Evolutionary conservation across 1,139 yeast species (phyloP), one percentile per base, ranked within the genome.

Genomic region (Geotrichum siamense): DNA sequence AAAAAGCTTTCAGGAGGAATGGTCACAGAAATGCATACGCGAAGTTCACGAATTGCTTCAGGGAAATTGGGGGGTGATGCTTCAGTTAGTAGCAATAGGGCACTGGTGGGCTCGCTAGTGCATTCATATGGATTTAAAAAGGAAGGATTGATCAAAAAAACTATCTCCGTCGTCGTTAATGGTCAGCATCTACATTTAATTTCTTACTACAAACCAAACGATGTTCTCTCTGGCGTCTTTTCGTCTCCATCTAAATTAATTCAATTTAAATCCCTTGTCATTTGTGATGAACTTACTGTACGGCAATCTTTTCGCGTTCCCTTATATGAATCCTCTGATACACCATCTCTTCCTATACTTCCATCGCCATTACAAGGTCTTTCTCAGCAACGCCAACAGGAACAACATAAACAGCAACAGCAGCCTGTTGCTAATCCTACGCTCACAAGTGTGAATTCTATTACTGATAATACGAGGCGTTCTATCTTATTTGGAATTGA

Each of bases 71-170:
- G 34, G 19, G 8, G n/a, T 5, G 12, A 15, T 31, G 5, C 27
- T 22, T 13, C 9, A 28, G 37, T 13, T 3, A 61, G 53, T 47
- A 26, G 27, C 3, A 62, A 56, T 47, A 52, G 75, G 43, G 58
- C 68, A 2, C 58, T 74, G 9, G 75, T 73, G 20, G 82, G 82
- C 3, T 76, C 82, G 0, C 61, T 78, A 34, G 74, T 74, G 5
- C 74, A 76, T 28, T 72, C 80, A 3, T 78, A 78, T 55, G 81
- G 82, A 5, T 80, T 80, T 57, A 80, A 79, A 57, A 82, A 79
- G 45, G 76, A 76, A 47, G 95, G 95, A 0, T 69, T 87, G 39
- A 77, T 86, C 48, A 87, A 87, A 61, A 86, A 86, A 61, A 84
- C 96, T 0, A 69, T 87, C 51, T 78, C 89, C 4, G 68, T 86